Evolutionary conservation across 139 green algal species (phyloP), one percentile per base, ranked within the genome.

Genomic region (Chlorella sp.): DNA sequence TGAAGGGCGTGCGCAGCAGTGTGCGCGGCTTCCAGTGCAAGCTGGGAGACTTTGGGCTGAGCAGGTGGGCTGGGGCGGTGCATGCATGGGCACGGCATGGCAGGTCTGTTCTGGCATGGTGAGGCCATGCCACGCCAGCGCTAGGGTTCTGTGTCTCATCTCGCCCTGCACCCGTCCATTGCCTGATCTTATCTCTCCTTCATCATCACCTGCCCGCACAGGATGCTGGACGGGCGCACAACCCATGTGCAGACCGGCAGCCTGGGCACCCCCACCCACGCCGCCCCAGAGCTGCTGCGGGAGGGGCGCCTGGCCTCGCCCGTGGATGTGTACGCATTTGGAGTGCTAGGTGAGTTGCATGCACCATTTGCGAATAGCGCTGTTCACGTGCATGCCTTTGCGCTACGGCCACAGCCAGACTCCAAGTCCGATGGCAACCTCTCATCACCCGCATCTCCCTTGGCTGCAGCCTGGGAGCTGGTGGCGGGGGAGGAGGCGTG

Each of bases 11-110:
- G 30, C 72, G 80, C 72, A 85, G 73, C 21, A 87, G 89, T 68
- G 20, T 72, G 13, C 82, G 87, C n/a, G 89, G 89, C 26, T 92
- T 84, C 36, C 62, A 87, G 11, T 84, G 80, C 76, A 92, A 90
- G 74, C 85, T 94, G 26, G 86, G 67, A 23, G 89, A 93, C 83
- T 93, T 93, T 89, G 89, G 89, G 34, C 88, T 93, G 18, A 79
- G 51, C 56, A 67, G 85, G 26, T 63, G 41, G n/a, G 69, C 25
- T 51, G 25, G 32, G 34, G n/a, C n/a, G n/a, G n/a, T n/a, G 60
- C 13, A n/a, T 13, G 60, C 23, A 32, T n/a, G 26, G 20, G 7
- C 30, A 21, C 6, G 20, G 25, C 26, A 30, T 30, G 21, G 9
- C 44, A 51, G 7, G 9, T 51, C 7, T 51, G 44, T 16, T 51